These are phyloP conservation scores for Saccharomycopsis phalli DNA, from an alignment of 1,139 yeast species.

Conservation along the genomic window DNA sequence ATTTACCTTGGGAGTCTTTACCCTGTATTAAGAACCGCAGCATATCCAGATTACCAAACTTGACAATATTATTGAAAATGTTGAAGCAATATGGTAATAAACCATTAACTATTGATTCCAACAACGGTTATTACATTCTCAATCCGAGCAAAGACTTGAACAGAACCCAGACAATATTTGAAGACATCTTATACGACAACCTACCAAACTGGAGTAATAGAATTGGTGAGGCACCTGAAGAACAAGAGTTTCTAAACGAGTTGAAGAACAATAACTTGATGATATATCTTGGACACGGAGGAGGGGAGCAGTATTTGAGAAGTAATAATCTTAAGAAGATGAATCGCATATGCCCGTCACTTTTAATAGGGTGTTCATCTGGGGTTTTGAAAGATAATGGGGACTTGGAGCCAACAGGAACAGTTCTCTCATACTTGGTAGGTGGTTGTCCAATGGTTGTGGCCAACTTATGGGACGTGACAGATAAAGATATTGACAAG, in stretches of 20 bases:
- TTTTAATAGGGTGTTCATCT: conserved; percentile 89
- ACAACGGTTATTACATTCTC: conserved; percentile 45
- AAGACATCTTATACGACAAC: conserved; percentile 32
- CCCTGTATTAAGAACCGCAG: conserved; percentile 45
- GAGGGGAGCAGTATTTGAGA: conserved; percentile 77
- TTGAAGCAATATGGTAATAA: conserved; percentile 26
- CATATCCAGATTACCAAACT: conserved; percentile 69
- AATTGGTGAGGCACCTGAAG: conserved; percentile 48
- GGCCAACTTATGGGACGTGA: conserved; percentile 93
- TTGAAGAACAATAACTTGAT: conserved; percentile 43
- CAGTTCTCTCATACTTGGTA: conserved; percentile 60
- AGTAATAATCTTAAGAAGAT: conserved; percentile 39
- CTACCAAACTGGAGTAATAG: conserved; percentile 46
- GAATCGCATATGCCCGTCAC: conserved; percentile 50
- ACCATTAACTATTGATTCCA: background rate
- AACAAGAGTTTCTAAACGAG: conserved; percentile 35
- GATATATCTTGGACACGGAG: conserved; percentile 89
- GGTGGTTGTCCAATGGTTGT: conserved; percentile 80
- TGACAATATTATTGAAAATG: conserved; percentile 37
- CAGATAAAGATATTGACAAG: conserved; percentile 87
- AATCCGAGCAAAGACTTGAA: conserved; percentile 77
- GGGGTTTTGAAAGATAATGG: conserved; percentile 59
- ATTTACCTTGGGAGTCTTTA: conserved; percentile 86
- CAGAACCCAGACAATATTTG: conserved; percentile 59
- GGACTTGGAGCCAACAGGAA: conserved; percentile 64